These are phyloP conservation scores for Entomortierella lignicola DNA, from an alignment of 192 early-diverging fungal genomes.

Conservation along the genomic window DNA sequence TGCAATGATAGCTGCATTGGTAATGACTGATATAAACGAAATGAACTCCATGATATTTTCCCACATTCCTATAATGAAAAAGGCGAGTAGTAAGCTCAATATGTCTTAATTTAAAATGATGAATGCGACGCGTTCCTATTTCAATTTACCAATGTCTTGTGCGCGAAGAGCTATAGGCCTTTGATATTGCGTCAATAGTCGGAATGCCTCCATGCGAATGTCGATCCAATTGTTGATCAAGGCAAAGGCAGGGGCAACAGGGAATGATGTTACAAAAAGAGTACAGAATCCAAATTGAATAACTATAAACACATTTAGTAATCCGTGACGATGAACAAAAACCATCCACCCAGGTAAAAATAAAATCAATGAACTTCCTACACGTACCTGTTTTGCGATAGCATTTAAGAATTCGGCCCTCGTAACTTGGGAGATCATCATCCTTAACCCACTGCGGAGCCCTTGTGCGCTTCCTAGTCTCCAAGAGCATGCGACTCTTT, in stretches of 20 bases:
- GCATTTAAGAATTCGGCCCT: constrained; percentile 52
- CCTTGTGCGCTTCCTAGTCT: constrained; percentile 23
- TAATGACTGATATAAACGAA: constrained; percentile 46
- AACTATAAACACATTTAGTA: constrained; percentile 36
- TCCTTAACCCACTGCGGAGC: constrained; percentile 63
- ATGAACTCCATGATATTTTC: constrained; percentile 43
- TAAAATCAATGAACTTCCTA: no score
- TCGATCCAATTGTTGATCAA: constrained; percentile 69
- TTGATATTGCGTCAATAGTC: constrained; percentile 34
- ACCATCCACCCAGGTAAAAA: no score
- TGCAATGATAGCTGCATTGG: constrained; percentile 49
- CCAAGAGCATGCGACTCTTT: no score
- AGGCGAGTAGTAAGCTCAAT: not conserved
- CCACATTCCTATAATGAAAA: constrained; percentile 39
- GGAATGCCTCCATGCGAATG: constrained; percentile 65
- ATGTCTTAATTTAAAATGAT: not conserved
- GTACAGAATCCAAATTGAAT: constrained; percentile 79
- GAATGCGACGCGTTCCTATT: constrained; percentile 12
- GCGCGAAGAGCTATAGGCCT: constrained; percentile 36
- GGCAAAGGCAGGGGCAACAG: constrained; percentile 76
- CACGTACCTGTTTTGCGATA: constrained; percentile 34
- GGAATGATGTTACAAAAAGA: constrained; percentile 74
- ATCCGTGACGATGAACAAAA: no score
- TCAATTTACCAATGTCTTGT: constrained; percentile 58
- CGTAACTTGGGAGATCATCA: constrained; percentile 50